Percentiles rank a stretch among this genome's conserved stretches.
Evolutionary conservation across 768 basidiomycete genomes (phyloP).

Genomic region (Pisolithus tinctorius): DNA sequence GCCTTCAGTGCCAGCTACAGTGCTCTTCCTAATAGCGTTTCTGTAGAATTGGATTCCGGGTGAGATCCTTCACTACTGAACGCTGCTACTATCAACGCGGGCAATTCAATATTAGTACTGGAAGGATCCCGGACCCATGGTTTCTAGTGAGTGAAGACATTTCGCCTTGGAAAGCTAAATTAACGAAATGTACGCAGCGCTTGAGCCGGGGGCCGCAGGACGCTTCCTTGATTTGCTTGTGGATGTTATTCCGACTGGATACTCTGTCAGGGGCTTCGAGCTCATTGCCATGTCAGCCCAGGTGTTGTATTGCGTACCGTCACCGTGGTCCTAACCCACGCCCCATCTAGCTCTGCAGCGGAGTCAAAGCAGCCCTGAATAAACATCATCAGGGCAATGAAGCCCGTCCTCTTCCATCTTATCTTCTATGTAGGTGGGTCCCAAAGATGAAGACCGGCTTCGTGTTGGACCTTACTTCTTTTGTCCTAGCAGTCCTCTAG

Average conservation of each 20-base stretch:
- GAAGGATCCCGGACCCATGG: conserved; percentile 19
- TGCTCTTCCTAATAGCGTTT: neutral
- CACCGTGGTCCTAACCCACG: conserved; percentile 2
- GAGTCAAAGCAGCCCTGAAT: conserved; percentile 75
- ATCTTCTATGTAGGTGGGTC: conserved; percentile 23
- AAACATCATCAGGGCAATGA: conserved; percentile 71
- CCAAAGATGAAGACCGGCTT: too few relatives aligned
- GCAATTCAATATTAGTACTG: conserved; percentile 11
- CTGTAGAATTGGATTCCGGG: conserved; percentile 15
- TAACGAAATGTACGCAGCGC: neutral
- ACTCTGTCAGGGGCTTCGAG: conserved; percentile 77
- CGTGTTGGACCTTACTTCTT: too few relatives aligned
- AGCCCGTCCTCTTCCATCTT: conserved; percentile 76
- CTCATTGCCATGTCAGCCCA: conserved; percentile 55
- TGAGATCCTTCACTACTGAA: neutral
- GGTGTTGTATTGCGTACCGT: conserved; percentile 16
- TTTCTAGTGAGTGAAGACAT: conserved; percentile 8
- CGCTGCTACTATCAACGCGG: neutral
- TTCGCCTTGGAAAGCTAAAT: neutral
- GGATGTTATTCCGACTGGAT: conserved; percentile 33
- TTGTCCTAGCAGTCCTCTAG: too few relatives aligned
- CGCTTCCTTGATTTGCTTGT: conserved; percentile 18
- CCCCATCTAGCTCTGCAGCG: conserved; percentile 50
- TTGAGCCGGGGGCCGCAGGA: conserved; percentile 17
- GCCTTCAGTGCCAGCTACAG: conserved; percentile 27